A percentile compares a stretch with the other conserved stretches of the same genome.
Conservation (phyloP, 1,139 yeast genomes). For the Protomyces inouyei region DNA sequence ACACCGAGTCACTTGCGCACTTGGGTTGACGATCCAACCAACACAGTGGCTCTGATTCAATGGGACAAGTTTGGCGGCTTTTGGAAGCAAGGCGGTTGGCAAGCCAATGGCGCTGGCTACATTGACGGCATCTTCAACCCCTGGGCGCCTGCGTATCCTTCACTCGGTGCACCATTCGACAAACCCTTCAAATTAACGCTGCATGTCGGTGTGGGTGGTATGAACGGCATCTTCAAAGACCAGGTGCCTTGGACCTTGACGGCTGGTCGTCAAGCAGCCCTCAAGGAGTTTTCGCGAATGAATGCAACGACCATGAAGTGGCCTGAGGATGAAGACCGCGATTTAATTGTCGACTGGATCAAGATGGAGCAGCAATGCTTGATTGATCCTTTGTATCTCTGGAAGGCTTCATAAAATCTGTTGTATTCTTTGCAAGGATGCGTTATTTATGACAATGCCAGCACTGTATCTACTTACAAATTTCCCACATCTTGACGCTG, state of each 20-base stretch:
- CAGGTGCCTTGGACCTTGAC: constrained; percentile 28
- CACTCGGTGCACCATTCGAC: constrained; percentile 31
- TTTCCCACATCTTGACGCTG: constrained; percentile 24
- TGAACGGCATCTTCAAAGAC: constrained; percentile 31
- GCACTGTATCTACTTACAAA: constrained; percentile 6
- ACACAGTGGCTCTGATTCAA: constrained; percentile 28
- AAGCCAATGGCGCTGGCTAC: constrained; percentile 6
- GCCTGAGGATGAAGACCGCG: constrained; percentile 26
- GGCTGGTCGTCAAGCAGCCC: constrained; percentile 15
- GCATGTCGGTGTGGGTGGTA: constrained; percentile 33
- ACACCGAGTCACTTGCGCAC: constrained; percentile 30
- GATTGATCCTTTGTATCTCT: constrained; percentile 5
- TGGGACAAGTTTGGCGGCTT: constrained; percentile 28
- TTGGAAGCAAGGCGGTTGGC: constrained; percentile 29
- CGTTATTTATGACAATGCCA: neutral
- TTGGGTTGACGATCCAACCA: constrained; percentile 31
- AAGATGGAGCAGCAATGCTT: constrained; percentile 21
- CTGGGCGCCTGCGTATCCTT: constrained; percentile 23
- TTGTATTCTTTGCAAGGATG: neutral
- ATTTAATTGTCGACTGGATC: constrained; percentile 19
- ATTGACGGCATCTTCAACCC: constrained; percentile 28
- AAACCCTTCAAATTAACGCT: constrained; percentile 30
- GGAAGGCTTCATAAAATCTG: neutral
- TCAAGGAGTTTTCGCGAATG: constrained; percentile 7
- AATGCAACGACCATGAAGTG: constrained; percentile 15